These are phyloP conservation scores for Punica granatum DNA, from an alignment of 345 rosid species.

Conservation along the genomic window DNA sequence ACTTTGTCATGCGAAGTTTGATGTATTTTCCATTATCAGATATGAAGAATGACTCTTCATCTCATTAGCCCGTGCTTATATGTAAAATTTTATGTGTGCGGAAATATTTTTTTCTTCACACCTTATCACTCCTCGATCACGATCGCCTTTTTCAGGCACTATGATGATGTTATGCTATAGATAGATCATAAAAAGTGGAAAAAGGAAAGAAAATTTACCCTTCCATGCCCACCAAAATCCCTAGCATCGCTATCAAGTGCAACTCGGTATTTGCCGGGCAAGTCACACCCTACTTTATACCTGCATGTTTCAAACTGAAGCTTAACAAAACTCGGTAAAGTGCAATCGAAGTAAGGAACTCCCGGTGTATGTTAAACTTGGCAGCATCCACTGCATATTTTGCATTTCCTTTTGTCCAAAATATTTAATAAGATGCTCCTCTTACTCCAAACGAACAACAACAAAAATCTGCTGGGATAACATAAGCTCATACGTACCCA, in stretches of 20 bases:
- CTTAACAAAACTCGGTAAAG: background rate
- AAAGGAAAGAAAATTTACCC: slow-evolving; percentile 33
- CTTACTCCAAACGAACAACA: background rate
- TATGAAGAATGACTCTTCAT: no score
- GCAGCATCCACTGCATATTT: background rate
- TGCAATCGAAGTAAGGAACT: background rate
- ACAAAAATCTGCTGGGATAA: background rate
- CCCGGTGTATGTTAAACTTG: background rate
- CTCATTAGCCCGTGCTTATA: no score
- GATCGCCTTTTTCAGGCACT: background rate
- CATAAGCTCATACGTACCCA: slow-evolving; percentile 36
- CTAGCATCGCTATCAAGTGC: slow-evolving; percentile 65
- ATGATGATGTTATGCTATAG: background rate
- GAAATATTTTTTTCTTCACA: no score
- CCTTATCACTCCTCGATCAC: background rate
- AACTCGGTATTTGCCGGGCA: slow-evolving; percentile 74
- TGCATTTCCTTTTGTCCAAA: background rate
- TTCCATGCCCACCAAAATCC: slow-evolving; percentile 72
- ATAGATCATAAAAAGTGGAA: background rate
- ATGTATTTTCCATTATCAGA: no score
- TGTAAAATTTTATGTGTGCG: no score
- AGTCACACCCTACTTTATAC: slow-evolving; percentile 71
- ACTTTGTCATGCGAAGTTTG: background rate
- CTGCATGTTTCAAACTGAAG: slow-evolving; percentile 31
- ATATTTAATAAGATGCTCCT: background rate